A percentile compares a stretch with the other conserved stretches of the same genome.
Conservation (phyloP, 1,284 basidiomycete genomes). For the Xanthoconium separans region DNA sequence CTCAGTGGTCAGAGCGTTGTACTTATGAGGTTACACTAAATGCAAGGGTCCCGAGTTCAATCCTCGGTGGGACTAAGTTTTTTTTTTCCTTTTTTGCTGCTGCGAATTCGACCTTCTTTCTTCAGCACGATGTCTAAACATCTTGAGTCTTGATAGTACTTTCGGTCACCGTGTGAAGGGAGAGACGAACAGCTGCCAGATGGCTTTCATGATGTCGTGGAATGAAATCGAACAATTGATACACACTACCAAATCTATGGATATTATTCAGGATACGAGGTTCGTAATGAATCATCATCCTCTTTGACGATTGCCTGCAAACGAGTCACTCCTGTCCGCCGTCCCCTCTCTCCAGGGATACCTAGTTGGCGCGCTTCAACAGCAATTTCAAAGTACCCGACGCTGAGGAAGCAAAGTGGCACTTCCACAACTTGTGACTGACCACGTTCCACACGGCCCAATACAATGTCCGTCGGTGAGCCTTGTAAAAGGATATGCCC, state of each 20-base stretch:
- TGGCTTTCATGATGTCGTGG: no score
- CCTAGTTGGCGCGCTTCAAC: constrained; percentile 45
- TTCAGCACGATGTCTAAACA: no score
- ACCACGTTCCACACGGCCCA: constrained; percentile 56
- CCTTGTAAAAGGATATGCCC: constrained; percentile 76
- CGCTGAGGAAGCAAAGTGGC: constrained; percentile 72
- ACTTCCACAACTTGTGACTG: constrained; percentile 54
- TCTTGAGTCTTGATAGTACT: no score
- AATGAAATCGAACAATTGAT: background rate
- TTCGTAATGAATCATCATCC: constrained; percentile 7
- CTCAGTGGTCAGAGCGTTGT: constrained; percentile 41
- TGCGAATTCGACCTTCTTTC: no score
- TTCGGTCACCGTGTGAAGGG: no score
- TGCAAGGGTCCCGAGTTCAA: constrained; percentile 40
- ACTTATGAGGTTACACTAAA: constrained; percentile 39
- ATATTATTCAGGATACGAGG: constrained; percentile 2
- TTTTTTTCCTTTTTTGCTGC: constrained; percentile 3
- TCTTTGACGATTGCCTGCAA: constrained; percentile 18
- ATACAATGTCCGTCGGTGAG: constrained; percentile 51
- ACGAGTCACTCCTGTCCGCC: constrained; percentile 24
- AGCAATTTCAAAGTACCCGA: constrained; percentile 68
- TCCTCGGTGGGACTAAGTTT: constrained; percentile 38
- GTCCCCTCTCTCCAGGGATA: constrained; percentile 4
- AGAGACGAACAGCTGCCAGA: no score
- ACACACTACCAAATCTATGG: background rate